Percentiles rank a stretch among this genome's conserved stretches.
These are phyloP conservation scores for Cryptococcus floricola DNA, from an alignment of 1,284 basidiomycete species.

Conservation along the genomic window DNA sequence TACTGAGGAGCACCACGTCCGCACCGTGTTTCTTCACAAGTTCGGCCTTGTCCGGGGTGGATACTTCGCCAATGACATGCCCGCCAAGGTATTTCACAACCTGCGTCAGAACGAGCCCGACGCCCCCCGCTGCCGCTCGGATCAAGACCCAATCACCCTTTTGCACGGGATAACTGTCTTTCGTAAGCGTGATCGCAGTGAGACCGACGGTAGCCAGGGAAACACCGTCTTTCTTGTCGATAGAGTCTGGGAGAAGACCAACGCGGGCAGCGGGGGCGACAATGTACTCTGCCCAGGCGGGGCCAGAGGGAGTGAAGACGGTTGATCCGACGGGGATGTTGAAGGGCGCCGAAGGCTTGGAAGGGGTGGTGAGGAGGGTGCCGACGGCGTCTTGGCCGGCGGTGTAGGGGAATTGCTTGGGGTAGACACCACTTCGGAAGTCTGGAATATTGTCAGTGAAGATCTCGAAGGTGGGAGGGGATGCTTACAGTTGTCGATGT, in stretches of 20 bases:
- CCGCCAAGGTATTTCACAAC: conserved; percentile 61
- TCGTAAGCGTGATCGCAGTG: conserved; percentile 71
- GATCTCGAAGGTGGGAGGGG: no score
- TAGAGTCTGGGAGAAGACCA: conserved; percentile 51
- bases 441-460: conserved; percentile 21
- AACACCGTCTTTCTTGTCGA: conserved; percentile 66
- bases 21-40: conserved; percentile 79
- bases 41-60: conserved; percentile 75
- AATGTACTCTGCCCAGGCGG: conserved; percentile 71
- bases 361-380: conserved; percentile 66
- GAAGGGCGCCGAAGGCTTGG: conserved; percentile 24
- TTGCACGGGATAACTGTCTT: conserved; percentile 76
- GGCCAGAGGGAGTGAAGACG: conserved; percentile 55
- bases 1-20: conserved; percentile 80
- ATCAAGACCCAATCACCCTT: conserved; percentile 56
- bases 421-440: conserved; percentile 52
- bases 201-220: conserved; percentile 70
- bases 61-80: conserved; percentile 91
- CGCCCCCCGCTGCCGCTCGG: conserved; percentile 82
- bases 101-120: conserved; percentile 56
- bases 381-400: conserved; percentile 79
- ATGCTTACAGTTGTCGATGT: background rate
- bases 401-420: conserved; percentile 61
- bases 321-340: conserved; percentile 51
- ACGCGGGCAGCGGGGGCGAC: conserved; percentile 62